These are phyloP conservation scores for Porcisia hertigi DNA, from an alignment of 208 protist genomes.

Conservation along the genomic window DNA sequence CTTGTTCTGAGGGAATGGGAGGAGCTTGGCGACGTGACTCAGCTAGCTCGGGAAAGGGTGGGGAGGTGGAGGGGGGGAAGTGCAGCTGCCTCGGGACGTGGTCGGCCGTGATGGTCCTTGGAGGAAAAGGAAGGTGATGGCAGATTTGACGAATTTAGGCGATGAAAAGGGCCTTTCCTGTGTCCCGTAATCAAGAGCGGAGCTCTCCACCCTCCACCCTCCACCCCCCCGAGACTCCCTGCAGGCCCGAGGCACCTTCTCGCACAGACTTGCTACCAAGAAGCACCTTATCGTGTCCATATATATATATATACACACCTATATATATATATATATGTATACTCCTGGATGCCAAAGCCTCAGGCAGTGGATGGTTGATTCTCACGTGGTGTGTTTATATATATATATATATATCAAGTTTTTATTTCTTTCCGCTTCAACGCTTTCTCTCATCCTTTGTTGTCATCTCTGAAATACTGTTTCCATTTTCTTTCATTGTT, in stretches of 20 bases:
- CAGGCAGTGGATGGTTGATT: not conserved
- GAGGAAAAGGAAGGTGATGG: not conserved
- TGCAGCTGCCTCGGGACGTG: not conserved
- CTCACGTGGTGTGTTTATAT: not conserved
- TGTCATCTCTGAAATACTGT: not conserved
- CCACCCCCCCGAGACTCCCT: not conserved
- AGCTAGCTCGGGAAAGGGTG: not conserved
- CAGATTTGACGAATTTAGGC: no score
- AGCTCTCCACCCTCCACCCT: not conserved
- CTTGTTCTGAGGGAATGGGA: not conserved
- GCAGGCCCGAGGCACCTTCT: not conserved
- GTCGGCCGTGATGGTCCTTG: not conserved
- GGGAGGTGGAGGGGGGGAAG: not conserved
- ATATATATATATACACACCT: not conserved
- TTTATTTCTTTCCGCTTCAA: not conserved
- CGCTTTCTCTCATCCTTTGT: not conserved
- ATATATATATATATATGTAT: no score
- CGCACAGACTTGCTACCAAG: not conserved
- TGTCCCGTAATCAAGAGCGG: not conserved
- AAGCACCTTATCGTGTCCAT: not conserved
- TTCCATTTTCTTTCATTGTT: conserved; percentile 6
- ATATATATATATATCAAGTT: not conserved
- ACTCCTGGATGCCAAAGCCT: not conserved
- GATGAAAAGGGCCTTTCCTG: not conserved
- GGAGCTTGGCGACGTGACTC: not conserved